Evolutionary conservation across 2,329 filamentous ascomycete genomes (phyloP).

Genomic region (Calonectria hawksworthii): DNA sequence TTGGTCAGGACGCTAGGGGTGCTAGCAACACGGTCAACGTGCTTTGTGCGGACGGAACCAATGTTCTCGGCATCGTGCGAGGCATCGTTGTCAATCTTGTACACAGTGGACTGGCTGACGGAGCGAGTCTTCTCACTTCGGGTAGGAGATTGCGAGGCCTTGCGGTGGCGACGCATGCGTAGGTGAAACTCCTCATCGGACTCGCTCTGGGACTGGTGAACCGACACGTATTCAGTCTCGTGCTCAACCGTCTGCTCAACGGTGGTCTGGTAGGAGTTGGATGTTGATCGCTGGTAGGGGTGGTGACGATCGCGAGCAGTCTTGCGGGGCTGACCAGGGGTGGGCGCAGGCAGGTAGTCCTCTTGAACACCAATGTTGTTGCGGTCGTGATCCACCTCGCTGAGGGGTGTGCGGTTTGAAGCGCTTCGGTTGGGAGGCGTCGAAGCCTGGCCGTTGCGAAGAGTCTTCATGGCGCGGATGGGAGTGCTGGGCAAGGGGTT

Average conservation of each 20-base stretch:
- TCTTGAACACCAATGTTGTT: constrained; percentile 79
- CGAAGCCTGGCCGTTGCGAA: constrained; percentile 77
- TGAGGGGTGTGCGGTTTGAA: constrained; percentile 86
- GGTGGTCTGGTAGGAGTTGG: constrained; percentile 55
- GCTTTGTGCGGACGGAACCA: constrained; percentile 69
- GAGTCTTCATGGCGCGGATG: constrained; percentile 71
- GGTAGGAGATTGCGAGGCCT: constrained; percentile 73
- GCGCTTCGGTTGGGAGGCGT: constrained; percentile 87
- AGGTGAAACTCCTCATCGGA: constrained; percentile 88
- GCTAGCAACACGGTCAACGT: constrained; percentile 68
- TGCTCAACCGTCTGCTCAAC: constrained; percentile 64
- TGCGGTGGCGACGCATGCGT: constrained; percentile 78
- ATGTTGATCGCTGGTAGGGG: constrained; percentile 73
- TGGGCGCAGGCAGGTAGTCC: constrained; percentile 94
- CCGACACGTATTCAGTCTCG: constrained; percentile 72
- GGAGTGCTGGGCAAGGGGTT: constrained; percentile 70
- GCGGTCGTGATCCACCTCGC: constrained; percentile 89
- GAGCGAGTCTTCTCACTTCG: constrained; percentile 76
- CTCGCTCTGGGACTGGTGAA: constrained; percentile 75
- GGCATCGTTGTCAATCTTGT: constrained; percentile 74
- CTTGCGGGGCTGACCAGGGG: constrained; percentile 95
- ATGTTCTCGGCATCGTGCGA: constrained; percentile 81
- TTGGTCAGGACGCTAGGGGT: constrained; percentile 73
- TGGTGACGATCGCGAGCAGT: constrained; percentile 84
- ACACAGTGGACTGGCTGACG: constrained; percentile 81